Evolutionary conservation across 2,329 filamentous ascomycete genomes (phyloP), one percentile per base, ranked within the genome.

Genomic region (Fusarium vanettenii): DNA sequence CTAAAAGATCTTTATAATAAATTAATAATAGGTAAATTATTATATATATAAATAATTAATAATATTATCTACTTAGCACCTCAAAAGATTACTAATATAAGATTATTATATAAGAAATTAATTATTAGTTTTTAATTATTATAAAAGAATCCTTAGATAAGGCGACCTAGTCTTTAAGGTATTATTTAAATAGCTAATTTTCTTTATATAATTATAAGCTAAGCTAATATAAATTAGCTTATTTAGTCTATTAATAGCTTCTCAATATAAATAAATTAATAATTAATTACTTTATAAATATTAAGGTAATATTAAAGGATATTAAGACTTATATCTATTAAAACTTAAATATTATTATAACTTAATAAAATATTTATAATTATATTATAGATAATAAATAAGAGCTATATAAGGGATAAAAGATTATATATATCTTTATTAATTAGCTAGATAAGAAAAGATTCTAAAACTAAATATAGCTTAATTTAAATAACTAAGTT

Each of bases 311-410:
- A 16, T 35, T 48, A 35, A 67, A 62, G 57, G 62, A 59, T 22
- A 60, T 66, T 33, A 50, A 11, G 33, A 52, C 43, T 20, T 66
- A 66, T 60, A n/a, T 64, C 25, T 9, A 16, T 20, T 18, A 27
- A 4, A 39, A 39, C n/a, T 55, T 10, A 22, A 27, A 37, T 14
- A n/a, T 10, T 7, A 22, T 39, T 52, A 18, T 18, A 39, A 64
- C 29, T n/a, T 18, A 64, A 31, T 9, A 64, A 55, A 45, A 64
- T 64, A 64, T 64, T 31, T 64, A 64, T 29, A 64, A 64, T 31
- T 22, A n/a, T 43, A 59, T 65, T 33, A 2, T 11, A 48, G 13
- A 33, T 18, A 31, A 29, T 6, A 61, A 48, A 31, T 13, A n/a
- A 18, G 59, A 50, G 9, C 59, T 61, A 4, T 10, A 4, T 16